Conservation (phyloP, 2,329 filamentous ascomycete species). For the Curvularia hawaiiensis region DNA sequence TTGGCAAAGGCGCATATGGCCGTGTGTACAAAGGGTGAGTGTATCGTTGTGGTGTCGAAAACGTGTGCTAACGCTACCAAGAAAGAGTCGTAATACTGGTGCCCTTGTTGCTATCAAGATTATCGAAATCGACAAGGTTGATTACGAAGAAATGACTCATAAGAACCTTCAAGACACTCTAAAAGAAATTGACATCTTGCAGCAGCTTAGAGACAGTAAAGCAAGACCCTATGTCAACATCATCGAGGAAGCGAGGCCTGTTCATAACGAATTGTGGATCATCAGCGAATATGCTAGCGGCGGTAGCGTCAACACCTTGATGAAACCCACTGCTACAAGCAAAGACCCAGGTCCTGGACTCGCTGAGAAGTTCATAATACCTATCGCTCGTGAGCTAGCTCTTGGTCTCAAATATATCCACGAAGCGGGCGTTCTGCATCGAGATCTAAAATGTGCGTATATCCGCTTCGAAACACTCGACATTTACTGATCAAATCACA, state of each 20-base stretch:
- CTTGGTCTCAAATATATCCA: slow-evolving; percentile 65
- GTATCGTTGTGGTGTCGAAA: slow-evolving; percentile 1
- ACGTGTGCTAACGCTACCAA: slow-evolving; percentile 29
- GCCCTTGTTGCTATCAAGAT: slow-evolving; percentile 78
- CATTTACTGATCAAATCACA: slow-evolving; percentile 23
- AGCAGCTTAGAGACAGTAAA: slow-evolving; percentile 73
- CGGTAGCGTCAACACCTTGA: slow-evolving; percentile 74
- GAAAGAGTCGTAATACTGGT: slow-evolving; percentile 48
- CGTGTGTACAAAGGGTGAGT: slow-evolving; percentile 70
- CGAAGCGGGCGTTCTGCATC: slow-evolving; percentile 69
- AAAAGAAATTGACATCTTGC: slow-evolving; percentile 69
- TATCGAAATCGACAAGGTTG: slow-evolving; percentile 80
- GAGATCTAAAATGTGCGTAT: slow-evolving; percentile 65
- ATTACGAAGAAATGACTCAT: slow-evolving; percentile 54
- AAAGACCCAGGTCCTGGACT: slow-evolving; percentile 47
- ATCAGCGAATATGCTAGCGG: slow-evolving; percentile 86
- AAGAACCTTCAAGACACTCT: slow-evolving; percentile 58
- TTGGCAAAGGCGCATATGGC: slow-evolving; percentile 76
- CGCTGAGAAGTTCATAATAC: slow-evolving; percentile 66
- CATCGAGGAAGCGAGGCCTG: slow-evolving; percentile 77
- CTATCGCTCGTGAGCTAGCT: slow-evolving; percentile 67
- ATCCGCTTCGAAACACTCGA: not conserved
- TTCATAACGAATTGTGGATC: slow-evolving; percentile 85
- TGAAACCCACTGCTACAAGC: slow-evolving; percentile 51
- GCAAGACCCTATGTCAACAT: slow-evolving; percentile 84